Base-by-base conservation (phyloP, 2,329 filamentous ascomycete species). In the Teratosphaeria nubilosa region DNA sequence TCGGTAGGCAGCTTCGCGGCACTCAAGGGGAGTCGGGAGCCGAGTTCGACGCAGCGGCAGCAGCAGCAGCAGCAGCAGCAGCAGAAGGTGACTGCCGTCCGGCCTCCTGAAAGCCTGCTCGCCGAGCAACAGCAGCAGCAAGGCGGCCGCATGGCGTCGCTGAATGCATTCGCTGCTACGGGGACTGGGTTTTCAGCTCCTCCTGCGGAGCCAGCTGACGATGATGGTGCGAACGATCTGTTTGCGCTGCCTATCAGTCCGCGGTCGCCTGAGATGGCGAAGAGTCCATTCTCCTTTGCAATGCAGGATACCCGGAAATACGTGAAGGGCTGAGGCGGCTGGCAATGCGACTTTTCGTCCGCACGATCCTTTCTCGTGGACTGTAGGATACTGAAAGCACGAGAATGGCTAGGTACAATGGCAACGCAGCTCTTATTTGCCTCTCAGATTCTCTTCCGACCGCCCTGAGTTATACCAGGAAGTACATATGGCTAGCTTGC, bases 191-290 rank as follows among this genome's bases (percentile, higher is more conserved):
- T 54, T 14, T n/a, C 53, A 11, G 11, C 53, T 10, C 24, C 10
- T 24, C 13, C 53, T 37, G 14, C 25, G 22, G 16, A 13, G 16
- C 20, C 25, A 2, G 7, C 7, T 53, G 51, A 53, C 20, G 71
- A 74, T 10, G 74, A 86, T 48, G 82, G 80, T 0, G 87, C 90
- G 64, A 90, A 95, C 59, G 91, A 88, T 48, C 78, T 96, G 2
- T 96, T 96, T 69, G 91, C 90, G 0, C 80, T 95, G 56, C 90
- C 90, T 1, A 84, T 96, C 75, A 92, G 88, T 67, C 91, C 91
- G 1, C 80, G 91, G 55, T 91, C 88, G 66, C 91, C 91, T 0
- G 90, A 95, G 65, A 90, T 94, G 78, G 84, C 85, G 56, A 88
- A 85, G 65, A 91, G 53, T 88, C 68, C 90, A 0, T 96, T 96